Evolutionary conservation across 495 filamentous ascomycete genomes (phyloP).

Genomic region (Beverwykella pulmonaria): DNA sequence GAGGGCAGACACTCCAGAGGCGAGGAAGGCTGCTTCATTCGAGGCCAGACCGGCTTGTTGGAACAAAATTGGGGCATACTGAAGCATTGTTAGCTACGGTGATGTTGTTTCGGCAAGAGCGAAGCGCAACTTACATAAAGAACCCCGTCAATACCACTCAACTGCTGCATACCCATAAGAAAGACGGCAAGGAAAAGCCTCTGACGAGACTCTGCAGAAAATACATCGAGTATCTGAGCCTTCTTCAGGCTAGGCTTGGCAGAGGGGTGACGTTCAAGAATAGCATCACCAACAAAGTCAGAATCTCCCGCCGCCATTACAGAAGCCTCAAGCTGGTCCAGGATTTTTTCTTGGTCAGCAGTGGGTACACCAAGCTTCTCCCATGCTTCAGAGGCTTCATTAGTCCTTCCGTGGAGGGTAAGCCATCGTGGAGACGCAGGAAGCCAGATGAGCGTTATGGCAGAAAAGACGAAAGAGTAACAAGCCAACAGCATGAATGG

Average conservation of each 20-base stretch:
- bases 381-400: slow-evolving; percentile 40
- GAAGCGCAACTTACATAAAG: slow-evolving; percentile 19
- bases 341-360: slow-evolving; percentile 5
- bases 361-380: background rate
- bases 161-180: slow-evolving; percentile 13
- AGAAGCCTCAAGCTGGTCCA: slow-evolving; percentile 52
- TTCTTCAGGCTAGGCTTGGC: background rate
- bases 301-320: slow-evolving; percentile 7
- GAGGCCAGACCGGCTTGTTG: slow-evolving; percentile 15
- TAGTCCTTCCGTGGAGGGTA: slow-evolving; percentile 40
- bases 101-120: too few species aligned
- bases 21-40: slow-evolving; percentile 10
- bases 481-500: slow-evolving; percentile 55
- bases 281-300: background rate
- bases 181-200: background rate
- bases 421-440: slow-evolving; percentile 53
- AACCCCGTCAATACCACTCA: slow-evolving; percentile 27
- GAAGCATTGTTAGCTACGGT: background rate
- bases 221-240: background rate
- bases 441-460: slow-evolving; percentile 44
- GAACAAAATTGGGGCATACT: slow-evolving; percentile 15
- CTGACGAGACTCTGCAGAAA: background rate
- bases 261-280: background rate
- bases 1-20: slow-evolving; percentile 25
- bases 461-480: slow-evolving; percentile 49